Conservation (phyloP, 768 basidiomycete genomes). For the Amanita phalloides region DNA sequence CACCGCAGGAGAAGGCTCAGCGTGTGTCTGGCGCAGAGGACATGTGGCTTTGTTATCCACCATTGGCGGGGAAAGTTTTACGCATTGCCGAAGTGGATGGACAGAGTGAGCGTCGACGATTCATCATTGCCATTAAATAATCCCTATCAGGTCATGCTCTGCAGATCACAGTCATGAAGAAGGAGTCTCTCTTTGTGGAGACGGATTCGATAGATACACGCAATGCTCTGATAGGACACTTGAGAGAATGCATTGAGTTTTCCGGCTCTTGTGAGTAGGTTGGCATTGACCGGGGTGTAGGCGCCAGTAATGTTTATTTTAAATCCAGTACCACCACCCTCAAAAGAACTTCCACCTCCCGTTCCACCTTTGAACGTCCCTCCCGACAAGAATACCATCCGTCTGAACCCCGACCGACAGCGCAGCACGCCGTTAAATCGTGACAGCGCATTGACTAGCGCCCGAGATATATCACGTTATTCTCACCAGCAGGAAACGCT, state of each 20-base stretch:
- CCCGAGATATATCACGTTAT: background rate
- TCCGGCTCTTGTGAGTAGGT: constrained; percentile 53
- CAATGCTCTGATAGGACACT: constrained; percentile 54
- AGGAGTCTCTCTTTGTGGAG: constrained; percentile 70
- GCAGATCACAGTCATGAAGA: constrained; percentile 76
- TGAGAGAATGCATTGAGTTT: constrained; percentile 80
- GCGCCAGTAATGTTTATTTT: background rate
- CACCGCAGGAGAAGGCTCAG: constrained; percentile 45
- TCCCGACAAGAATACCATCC: background rate
- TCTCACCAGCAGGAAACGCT: background rate
- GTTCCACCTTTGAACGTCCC: constrained; percentile 31
- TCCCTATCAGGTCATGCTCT: constrained; percentile 49
- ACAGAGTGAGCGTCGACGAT: constrained; percentile 34
- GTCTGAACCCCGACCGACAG: too few relatives aligned
- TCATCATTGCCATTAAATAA: background rate
- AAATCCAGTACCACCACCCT: constrained; percentile 38
- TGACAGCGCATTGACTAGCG: background rate
- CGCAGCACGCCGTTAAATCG: background rate
- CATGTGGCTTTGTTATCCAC: constrained; percentile 92
- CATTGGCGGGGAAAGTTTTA: constrained; percentile 89
- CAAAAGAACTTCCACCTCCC: constrained; percentile 61
- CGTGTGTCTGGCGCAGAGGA: constrained; percentile 52
- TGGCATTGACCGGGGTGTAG: background rate
- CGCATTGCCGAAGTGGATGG: constrained; percentile 51
- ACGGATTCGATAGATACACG: constrained; percentile 45